These are phyloP conservation scores for Fraxinus velutina DNA, from an alignment of 305 asterid species.

Conservation along the genomic window DNA sequence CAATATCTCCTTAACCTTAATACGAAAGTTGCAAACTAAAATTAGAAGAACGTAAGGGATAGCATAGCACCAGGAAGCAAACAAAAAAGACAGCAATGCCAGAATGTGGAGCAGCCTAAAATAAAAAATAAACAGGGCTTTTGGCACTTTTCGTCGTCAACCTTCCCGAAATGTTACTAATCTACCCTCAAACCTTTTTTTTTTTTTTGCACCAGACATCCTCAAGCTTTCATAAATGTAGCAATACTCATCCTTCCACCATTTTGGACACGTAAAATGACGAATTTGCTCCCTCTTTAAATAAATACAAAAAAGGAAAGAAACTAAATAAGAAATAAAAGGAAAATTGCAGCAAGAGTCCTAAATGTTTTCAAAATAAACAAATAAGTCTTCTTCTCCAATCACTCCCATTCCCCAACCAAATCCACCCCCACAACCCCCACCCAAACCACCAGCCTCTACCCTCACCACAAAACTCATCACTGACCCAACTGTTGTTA, in stretches of 20 bases:
- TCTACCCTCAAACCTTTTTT: not conserved
- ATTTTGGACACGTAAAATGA: not conserved
- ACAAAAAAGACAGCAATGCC: not conserved
- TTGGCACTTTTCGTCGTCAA: not conserved
- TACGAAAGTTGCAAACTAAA: conserved; percentile 8
- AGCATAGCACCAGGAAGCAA: not conserved
- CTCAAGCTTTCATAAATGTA: not conserved
- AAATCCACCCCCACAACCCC: not conserved
- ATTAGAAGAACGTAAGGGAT: not conserved
- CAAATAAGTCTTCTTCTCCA: not conserved
- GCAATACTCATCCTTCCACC: not conserved
- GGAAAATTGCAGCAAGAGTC: not conserved
- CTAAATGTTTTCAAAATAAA: not conserved
- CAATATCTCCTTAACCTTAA: conserved; percentile 91
- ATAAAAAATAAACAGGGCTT: not conserved
- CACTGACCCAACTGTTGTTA: not conserved
- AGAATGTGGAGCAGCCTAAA: not conserved
- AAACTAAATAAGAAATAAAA: not conserved
- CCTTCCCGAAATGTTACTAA: not conserved
- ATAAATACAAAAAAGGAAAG: not conserved
- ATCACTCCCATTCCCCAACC: not conserved
- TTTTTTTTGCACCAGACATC: not conserved
- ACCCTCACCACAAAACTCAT: not conserved
- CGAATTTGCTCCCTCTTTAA: not conserved
- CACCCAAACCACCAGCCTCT: not conserved